phyloP scores from a whole-genome alignment of 805 yeast genomes.

The Nakazawaea ishiwadae region DNA sequence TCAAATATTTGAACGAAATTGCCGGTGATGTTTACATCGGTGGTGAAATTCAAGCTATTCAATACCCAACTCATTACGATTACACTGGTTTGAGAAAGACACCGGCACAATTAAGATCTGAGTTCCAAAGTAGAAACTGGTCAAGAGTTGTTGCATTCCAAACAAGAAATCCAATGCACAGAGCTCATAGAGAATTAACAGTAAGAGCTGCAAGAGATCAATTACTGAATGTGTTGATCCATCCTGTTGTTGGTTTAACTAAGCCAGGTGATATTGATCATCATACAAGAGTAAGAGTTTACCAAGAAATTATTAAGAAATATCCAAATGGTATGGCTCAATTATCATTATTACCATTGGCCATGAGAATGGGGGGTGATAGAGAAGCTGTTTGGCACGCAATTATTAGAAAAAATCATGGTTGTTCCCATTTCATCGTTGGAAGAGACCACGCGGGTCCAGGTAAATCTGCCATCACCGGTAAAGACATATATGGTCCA shows the following conservation, averaged over 20 bases:
- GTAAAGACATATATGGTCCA: conserved; percentile 94
- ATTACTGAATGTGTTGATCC: conserved; percentile 83
- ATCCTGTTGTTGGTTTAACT: conserved; percentile 95
- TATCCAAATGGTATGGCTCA: conserved; percentile 94
- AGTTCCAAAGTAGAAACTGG: conserved; percentile 81
- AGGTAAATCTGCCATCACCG: conserved; percentile 73
- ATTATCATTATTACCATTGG: conserved; percentile 82
- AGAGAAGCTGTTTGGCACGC: conserved; percentile 99
- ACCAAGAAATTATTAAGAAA: conserved; percentile 85
- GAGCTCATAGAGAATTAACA: conserved; percentile 95
- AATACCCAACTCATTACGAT: conserved; percentile 84
- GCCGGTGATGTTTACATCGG: conserved; percentile 88
- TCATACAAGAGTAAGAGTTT: conserved; percentile 94
- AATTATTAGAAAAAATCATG: conserved; percentile 90
- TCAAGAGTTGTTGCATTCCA: conserved; percentile 91
- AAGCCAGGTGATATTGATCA: conserved; percentile 98
- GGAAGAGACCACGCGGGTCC: conserved; percentile 99
- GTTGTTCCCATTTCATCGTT: conserved; percentile 95
- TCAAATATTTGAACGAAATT: conserved; percentile 61
- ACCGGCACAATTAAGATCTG: conserved; percentile 84
- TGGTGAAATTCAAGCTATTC: conserved; percentile 80
- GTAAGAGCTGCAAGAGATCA: conserved; percentile 95
- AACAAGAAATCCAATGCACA: conserved; percentile 97
- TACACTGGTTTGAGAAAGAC: conserved; percentile 84
- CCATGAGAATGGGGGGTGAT: conserved; percentile 99